Percentiles rank a stretch among this genome's conserved stretches.
Conservation (phyloP, 139 green algal species). For the Dunaliella sp. region DNA sequence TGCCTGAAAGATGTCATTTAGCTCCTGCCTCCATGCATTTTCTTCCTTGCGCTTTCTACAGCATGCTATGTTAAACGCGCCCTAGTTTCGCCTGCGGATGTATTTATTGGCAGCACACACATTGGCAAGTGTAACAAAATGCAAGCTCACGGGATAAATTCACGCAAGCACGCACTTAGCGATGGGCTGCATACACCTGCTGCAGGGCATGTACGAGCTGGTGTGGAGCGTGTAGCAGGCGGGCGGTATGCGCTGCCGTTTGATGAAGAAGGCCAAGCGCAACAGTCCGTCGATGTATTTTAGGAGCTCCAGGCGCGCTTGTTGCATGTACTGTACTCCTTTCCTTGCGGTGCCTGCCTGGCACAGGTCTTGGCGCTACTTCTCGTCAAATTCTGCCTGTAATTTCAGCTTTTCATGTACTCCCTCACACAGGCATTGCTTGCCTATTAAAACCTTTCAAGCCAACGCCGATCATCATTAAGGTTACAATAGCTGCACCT, state of each 20-base stretch:
- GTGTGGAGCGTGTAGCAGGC: conserved; percentile 39
- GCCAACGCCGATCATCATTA: neutral
- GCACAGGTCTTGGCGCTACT: neutral
- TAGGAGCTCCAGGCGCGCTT: neutral
- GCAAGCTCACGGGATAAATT: no score
- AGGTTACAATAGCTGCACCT: neutral
- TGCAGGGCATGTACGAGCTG: conserved; percentile 36
- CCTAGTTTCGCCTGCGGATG: neutral
- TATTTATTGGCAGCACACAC: neutral
- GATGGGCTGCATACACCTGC: no score
- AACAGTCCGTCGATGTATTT: neutral
- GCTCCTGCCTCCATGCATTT: no score
- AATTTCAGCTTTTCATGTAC: no score
- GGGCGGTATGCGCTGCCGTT: conserved; percentile 37
- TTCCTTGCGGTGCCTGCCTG: no score
- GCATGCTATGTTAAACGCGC: no score
- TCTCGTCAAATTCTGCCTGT: no score
- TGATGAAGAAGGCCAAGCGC: conserved; percentile 15
- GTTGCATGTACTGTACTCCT: no score
- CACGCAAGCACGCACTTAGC: no score
- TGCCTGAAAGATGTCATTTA: no score
- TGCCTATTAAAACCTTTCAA: neutral
- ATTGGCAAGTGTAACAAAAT: no score
- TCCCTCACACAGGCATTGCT: neutral
- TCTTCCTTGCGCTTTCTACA: no score